A percentile compares a stretch with the other conserved stretches of the same genome.
phyloP scores from a whole-genome alignment of 164 flowering plant species.

The Magnolia officinalis region DNA sequence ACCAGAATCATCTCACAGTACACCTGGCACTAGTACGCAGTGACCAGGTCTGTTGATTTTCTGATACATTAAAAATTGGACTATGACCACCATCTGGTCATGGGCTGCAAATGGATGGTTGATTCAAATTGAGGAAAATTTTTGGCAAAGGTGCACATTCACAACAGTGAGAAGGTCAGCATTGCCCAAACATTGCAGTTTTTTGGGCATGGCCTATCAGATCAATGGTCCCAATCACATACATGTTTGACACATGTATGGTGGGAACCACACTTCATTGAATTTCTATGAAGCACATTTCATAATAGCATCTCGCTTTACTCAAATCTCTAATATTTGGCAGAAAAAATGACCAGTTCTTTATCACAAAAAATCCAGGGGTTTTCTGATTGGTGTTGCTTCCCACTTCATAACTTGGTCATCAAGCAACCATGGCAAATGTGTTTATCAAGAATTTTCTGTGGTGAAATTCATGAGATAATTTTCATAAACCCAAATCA shows the following conservation, averaged over 20 bases:
- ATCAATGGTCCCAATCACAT: not conserved
- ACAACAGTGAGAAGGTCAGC: not conserved
- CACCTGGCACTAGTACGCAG: not conserved
- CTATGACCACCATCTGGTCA: not conserved
- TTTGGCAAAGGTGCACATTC: not conserved
- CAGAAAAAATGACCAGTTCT: too few relatives aligned
- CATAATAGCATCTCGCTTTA: too few relatives aligned
- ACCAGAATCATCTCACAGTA: not conserved
- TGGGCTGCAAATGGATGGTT: not conserved
- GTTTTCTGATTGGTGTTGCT: not conserved
- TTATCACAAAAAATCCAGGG: too few relatives aligned
- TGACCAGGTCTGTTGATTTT: not conserved
- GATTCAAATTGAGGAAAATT: not conserved
- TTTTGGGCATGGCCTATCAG: not conserved
- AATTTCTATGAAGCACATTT: too few relatives aligned
- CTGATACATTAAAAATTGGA: not conserved
- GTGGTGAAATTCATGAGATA: not conserved
- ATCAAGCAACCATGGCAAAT: not conserved
- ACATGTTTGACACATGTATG: not conserved
- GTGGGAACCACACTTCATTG: too few relatives aligned
- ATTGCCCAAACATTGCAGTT: not conserved
- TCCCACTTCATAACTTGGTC: not conserved
- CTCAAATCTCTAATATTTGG: not conserved
- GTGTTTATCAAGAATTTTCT: too few relatives aligned
- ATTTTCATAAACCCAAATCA: not conserved